Evolutionary conservation across 768 basidiomycete genomes (phyloP).

Genomic region (Galerina sulciceps): DNA sequence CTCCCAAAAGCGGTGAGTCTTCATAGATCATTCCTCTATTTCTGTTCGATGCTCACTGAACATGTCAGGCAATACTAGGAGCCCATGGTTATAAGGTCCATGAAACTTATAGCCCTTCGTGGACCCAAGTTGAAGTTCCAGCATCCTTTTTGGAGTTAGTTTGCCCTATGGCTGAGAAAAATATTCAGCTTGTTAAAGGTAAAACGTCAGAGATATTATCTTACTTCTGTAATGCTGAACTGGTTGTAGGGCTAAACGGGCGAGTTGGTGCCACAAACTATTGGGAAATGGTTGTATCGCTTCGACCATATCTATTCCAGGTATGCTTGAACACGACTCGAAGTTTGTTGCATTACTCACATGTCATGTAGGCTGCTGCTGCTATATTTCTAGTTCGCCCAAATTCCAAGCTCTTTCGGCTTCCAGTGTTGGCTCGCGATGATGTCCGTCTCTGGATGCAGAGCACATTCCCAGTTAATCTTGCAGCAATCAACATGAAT

Average conservation of each 20-base stretch:
- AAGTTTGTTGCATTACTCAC: neutral
- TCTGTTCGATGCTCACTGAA: no score
- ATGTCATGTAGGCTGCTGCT: neutral
- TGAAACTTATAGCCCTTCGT: conserved; percentile 4
- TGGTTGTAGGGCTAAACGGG: neutral
- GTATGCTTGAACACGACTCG: neutral
- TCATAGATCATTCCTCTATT: neutral
- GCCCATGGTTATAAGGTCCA: conserved; percentile 9
- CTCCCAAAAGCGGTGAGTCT: conserved; percentile 24
- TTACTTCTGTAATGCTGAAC: no score
- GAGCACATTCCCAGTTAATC: neutral
- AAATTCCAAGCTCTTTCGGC: neutral
- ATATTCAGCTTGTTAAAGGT: neutral
- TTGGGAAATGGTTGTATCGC: neutral
- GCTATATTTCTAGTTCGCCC: neutral
- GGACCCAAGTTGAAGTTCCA: conserved; percentile 7
- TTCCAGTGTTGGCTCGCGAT: neutral
- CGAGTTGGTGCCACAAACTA: neutral
- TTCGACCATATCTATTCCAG: neutral
- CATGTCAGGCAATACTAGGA: conserved; percentile 10
- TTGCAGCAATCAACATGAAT: neutral
- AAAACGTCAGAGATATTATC: no score
- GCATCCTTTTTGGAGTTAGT: neutral
- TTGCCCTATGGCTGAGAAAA: neutral
- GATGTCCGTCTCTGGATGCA: neutral